Conservation (phyloP, 495 filamentous ascomycete genomes). For the Neurospora tetrasperma region DNA sequence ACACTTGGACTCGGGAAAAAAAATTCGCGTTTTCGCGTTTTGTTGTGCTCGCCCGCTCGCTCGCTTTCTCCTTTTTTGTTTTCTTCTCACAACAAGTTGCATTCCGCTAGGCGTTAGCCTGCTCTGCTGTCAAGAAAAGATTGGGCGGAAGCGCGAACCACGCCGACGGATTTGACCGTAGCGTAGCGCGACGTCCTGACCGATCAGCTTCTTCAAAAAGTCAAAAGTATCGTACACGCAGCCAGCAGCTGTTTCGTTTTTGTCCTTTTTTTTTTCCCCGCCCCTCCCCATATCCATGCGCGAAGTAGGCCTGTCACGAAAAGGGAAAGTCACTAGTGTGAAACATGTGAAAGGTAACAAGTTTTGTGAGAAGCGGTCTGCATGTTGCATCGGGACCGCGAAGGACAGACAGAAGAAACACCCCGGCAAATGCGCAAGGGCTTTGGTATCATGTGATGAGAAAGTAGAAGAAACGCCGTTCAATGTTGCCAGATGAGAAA, state of each 20-base stretch:
- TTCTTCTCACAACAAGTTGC: background rate
- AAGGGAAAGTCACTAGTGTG: background rate
- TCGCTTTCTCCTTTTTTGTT: background rate
- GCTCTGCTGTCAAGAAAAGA: background rate
- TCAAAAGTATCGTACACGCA: background rate
- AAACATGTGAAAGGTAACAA: background rate
- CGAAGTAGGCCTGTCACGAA: background rate
- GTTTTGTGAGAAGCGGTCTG: background rate
- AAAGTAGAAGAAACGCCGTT: constrained; percentile 6
- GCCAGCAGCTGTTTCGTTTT: background rate
- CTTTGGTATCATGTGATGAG: constrained; percentile 22
- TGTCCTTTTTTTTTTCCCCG: background rate
- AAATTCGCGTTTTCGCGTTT: background rate
- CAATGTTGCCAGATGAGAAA: constrained; percentile 6
- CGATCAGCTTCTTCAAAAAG: background rate
- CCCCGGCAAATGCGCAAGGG: background rate
- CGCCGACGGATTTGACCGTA: background rate
- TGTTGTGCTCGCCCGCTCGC: background rate
- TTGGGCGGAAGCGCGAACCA: background rate
- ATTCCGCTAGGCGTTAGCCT: background rate
- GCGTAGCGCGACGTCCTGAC: background rate
- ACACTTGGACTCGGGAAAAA: background rate
- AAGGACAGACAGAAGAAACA: constrained; percentile 1
- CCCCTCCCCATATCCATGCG: background rate
- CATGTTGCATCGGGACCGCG: background rate